A percentile compares a stretch with the other conserved stretches of the same genome.
Evolutionary conservation across 352 stramenopile species (phyloP).

Genomic region (Phytophthora sansomeana): DNA sequence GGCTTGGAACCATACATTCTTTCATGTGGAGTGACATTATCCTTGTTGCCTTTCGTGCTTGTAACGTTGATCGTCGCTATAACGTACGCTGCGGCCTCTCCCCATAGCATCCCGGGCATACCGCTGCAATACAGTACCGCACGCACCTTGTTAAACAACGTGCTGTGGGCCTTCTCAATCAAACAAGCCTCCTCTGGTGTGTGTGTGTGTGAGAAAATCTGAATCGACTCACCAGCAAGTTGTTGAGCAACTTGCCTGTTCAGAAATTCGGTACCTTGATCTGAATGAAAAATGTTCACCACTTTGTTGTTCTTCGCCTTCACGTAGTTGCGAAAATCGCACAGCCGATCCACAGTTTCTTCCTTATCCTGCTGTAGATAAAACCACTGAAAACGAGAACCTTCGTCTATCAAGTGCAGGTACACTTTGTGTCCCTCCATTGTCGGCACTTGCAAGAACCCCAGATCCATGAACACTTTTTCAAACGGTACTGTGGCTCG

Average conservation of each 20-base stretch:
- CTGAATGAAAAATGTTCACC: slow-evolving; percentile 3
- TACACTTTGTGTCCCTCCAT: slow-evolving; percentile 13
- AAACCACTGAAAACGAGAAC: slow-evolving; percentile 17
- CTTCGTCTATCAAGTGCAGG: slow-evolving; percentile 15
- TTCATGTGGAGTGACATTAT: slow-evolving; percentile 15
- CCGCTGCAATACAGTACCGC: slow-evolving; percentile 10
- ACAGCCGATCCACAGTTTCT: slow-evolving; percentile 6
- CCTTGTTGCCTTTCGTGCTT: slow-evolving; percentile 12
- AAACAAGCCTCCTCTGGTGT: slow-evolving; percentile 15
- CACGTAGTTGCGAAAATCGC: neutral
- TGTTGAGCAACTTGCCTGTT: neutral
- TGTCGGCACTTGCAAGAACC: neutral
- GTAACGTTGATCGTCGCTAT: slow-evolving; percentile 11
- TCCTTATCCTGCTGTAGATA: slow-evolving; percentile 20
- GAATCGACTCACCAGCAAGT: slow-evolving; percentile 9
- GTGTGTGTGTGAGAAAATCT: slow-evolving; percentile 24
- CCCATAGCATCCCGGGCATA: slow-evolving; percentile 10
- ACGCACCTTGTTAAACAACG: no score
- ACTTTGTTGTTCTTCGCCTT: slow-evolving; percentile 4
- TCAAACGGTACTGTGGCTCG: neutral
- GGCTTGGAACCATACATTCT: slow-evolving; percentile 13
- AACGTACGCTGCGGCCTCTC: slow-evolving; percentile 13
- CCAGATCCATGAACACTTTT: slow-evolving; percentile 16
- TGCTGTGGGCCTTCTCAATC: slow-evolving; percentile 6
- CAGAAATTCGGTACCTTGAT: slow-evolving; percentile 9